These are phyloP conservation scores for Haplographium delicatum DNA, from an alignment of 495 filamentous ascomycete genomes.

Conservation along the genomic window DNA sequence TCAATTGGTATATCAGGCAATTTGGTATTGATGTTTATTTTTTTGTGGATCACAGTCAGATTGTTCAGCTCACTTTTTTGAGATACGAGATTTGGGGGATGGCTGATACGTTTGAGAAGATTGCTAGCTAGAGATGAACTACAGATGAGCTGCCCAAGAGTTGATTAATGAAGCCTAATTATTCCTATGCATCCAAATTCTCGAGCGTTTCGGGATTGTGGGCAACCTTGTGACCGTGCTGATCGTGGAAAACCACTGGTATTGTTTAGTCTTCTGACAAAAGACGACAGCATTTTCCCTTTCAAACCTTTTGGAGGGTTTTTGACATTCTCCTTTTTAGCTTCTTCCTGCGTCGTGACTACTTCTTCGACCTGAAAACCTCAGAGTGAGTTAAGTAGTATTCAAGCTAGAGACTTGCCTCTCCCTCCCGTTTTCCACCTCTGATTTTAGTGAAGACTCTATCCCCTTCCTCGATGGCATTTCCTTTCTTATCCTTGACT, in stretches of 20 bases:
- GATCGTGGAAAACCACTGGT: constrained; percentile 26
- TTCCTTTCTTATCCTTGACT: constrained; percentile 31
- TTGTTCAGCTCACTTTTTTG: constrained; percentile 50
- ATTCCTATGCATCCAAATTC: constrained; percentile 17
- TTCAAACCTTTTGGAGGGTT: constrained; percentile 35
- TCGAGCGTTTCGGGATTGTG: constrained; percentile 32
- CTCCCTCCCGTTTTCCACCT: constrained; percentile 32
- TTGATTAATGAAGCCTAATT: background rate
- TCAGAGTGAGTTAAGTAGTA: background rate
- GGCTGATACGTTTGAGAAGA: constrained; percentile 50
- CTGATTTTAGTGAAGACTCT: constrained; percentile 30
- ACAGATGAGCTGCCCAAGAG: background rate
- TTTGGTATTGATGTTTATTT: constrained; percentile 57
- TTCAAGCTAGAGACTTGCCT: constrained; percentile 10
- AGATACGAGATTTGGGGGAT: constrained; percentile 54
- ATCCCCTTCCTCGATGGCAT: constrained; percentile 34
- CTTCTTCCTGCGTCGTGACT: constrained; percentile 30
- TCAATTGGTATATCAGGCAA: constrained; percentile 55
- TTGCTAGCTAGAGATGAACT: no score
- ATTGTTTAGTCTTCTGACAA: background rate
- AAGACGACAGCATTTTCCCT: background rate
- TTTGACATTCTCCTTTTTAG: constrained; percentile 34
- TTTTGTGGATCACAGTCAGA: constrained; percentile 58
- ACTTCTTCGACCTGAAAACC: constrained; percentile 31
- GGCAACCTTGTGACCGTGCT: constrained; percentile 34